Percentiles rank a stretch among this genome's conserved stretches.
Conservation (phyloP, 352 stramenopile species). For the Pythium monospermum region DNA sequence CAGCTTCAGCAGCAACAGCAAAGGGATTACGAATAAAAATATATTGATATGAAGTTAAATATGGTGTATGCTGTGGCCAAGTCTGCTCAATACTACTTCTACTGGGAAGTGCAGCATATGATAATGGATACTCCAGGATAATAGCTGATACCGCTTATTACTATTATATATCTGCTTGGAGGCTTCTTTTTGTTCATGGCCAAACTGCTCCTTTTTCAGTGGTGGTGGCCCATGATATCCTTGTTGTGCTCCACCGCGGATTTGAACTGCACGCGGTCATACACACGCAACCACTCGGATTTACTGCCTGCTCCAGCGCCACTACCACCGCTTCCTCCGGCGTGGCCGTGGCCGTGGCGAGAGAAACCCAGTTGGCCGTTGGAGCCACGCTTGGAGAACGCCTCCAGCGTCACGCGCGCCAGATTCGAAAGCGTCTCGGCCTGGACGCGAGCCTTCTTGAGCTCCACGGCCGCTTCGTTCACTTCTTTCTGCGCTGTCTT, state of each 20-base stretch:
- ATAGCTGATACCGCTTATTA: too few relatives aligned
- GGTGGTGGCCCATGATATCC: constrained; percentile 25
- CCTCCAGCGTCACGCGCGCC: constrained; percentile 60
- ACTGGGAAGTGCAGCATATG: too few relatives aligned
- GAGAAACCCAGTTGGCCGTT: background rate
- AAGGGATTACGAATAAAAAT: background rate
- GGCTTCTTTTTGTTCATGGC: too few relatives aligned
- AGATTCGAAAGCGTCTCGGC: constrained; percentile 73
- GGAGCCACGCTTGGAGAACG: constrained; percentile 33
- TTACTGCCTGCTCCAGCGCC: constrained; percentile 10
- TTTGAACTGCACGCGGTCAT: constrained; percentile 60
- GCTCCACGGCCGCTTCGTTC: constrained; percentile 49
- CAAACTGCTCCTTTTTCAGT: background rate
- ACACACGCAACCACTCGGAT: constrained; percentile 56
- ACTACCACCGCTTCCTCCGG: too few relatives aligned
- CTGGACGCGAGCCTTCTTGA: constrained; percentile 69
- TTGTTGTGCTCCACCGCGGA: constrained; percentile 67
- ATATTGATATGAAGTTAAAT: too few relatives aligned
- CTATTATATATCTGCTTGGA: too few relatives aligned
- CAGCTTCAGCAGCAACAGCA: background rate
- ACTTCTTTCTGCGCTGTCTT: constrained; percentile 72
- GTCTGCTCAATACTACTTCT: too few relatives aligned
- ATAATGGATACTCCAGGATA: too few relatives aligned
- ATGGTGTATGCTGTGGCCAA: too few relatives aligned
- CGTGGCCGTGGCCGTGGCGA: constrained; percentile 1